These are phyloP conservation scores for Pseudogymnoascus sp. DNA, from an alignment of 2,329 filamentous ascomycete species.

Conservation along the genomic window DNA sequence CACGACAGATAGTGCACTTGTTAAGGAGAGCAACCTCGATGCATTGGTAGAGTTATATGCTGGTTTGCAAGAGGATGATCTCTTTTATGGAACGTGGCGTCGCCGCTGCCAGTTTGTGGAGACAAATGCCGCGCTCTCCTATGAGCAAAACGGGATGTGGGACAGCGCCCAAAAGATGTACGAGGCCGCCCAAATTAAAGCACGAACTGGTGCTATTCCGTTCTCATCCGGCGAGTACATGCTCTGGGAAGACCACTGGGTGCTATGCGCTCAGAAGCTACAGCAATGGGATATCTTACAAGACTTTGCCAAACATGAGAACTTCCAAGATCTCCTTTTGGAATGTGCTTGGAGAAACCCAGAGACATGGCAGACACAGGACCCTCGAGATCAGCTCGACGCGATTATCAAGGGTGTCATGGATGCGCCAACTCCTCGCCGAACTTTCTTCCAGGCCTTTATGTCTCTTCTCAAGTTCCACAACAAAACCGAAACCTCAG, in stretches of 20 bases:
- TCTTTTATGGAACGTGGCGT: constrained; percentile 97
- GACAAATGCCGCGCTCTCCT: constrained; percentile 92
- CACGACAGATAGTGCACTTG: constrained; percentile 66
- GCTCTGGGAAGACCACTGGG: constrained; percentile 99
- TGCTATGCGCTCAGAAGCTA: constrained; percentile 92
- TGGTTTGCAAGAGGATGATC: constrained; percentile 83
- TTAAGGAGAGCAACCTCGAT: constrained; percentile 91
- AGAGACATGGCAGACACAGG: constrained; percentile 85
- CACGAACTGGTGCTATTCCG: constrained; percentile 87
- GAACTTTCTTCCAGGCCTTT: constrained; percentile 97
- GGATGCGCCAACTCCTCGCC: constrained; percentile 87
- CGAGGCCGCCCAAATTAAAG: constrained; percentile 94
- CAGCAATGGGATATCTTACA: constrained; percentile 98
- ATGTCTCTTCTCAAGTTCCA: constrained; percentile 94
- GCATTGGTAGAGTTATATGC: constrained; percentile 92
- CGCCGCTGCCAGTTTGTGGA: constrained; percentile 93
- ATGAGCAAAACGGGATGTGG: constrained; percentile 99
- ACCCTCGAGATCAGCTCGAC: constrained; percentile 83
- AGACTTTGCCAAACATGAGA: constrained; percentile 98
- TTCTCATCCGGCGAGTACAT: constrained; percentile 97
- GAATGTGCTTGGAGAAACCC: constrained; percentile 94
- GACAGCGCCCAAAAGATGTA: constrained; percentile 97
- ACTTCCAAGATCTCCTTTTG: constrained; percentile 89
- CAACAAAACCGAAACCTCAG: constrained; percentile 70
- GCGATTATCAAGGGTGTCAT: constrained; percentile 94